phyloP scores from a whole-genome alignment of 495 filamentous ascomycete species.

The Talaromyces trachyspermus region DNA sequence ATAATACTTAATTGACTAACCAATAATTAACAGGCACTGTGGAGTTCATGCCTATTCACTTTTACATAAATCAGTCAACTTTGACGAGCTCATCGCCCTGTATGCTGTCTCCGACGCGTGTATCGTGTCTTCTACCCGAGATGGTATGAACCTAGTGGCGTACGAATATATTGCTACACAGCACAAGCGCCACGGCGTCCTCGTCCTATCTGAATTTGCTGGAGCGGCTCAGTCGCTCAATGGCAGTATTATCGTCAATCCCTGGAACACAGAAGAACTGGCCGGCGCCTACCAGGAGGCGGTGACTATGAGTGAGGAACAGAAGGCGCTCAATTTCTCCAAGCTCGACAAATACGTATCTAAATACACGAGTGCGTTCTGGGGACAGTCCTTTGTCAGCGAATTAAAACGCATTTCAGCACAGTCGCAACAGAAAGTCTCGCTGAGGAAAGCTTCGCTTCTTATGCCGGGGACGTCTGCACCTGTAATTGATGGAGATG shows the following conservation, averaged over 20 bases:
- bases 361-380: constrained; percentile 92
- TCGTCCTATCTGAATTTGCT: constrained; percentile 84
- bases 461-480: constrained; percentile 5
- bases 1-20: constrained; percentile 1
- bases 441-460: constrained; percentile 25
- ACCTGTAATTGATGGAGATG: constrained; percentile 1
- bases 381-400: constrained; percentile 88
- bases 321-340: constrained; percentile 63
- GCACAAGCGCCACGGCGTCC: constrained; percentile 67
- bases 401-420: constrained; percentile 69
- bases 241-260: constrained; percentile 76
- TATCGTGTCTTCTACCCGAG: constrained; percentile 76
- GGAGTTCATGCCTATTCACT: constrained; percentile 88
- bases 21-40: constrained; percentile 55
- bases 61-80: constrained; percentile 79
- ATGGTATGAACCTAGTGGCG: constrained; percentile 88
- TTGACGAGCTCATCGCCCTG: constrained; percentile 76
- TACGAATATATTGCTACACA: constrained; percentile 89
- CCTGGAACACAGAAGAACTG: constrained; percentile 84
- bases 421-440: constrained; percentile 36
- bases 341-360: constrained; percentile 79
- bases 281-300: constrained; percentile 77
- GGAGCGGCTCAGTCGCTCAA: constrained; percentile 79
- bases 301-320: constrained; percentile 72
- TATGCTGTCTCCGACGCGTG: constrained; percentile 83